A percentile compares a stretch with the other conserved stretches of the same genome.
phyloP scores from a whole-genome alignment of 768 basidiomycete species.

The Infundibulicybe gibba region DNA sequence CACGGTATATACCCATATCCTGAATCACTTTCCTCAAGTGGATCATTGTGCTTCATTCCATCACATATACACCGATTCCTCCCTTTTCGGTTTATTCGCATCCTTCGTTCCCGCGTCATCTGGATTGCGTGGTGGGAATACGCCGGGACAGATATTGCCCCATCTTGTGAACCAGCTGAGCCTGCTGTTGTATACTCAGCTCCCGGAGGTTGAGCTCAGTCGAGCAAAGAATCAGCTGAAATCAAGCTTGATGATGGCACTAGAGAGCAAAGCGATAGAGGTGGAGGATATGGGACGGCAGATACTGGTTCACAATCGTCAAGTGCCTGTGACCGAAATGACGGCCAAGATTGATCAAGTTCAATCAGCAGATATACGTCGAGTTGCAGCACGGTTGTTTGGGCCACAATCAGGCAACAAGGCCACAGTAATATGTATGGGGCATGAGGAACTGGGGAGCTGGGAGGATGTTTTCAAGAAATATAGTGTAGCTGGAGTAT shows the following conservation, averaged over 20 bases:
- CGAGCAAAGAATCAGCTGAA: slow-evolving; percentile 96
- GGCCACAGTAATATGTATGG: slow-evolving; percentile 83
- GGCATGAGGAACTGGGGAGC: slow-evolving; percentile 71
- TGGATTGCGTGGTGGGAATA: slow-evolving; percentile 57
- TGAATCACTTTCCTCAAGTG: slow-evolving; percentile 90
- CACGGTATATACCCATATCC: slow-evolving; percentile 93
- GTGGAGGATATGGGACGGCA: slow-evolving; percentile 92
- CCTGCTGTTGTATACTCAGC: slow-evolving; percentile 65
- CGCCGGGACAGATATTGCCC: slow-evolving; percentile 68
- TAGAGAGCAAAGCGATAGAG: slow-evolving; percentile 82
- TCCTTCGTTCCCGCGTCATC: slow-evolving; percentile 70
- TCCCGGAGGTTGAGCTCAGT: slow-evolving; percentile 66
- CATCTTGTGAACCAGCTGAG: slow-evolving; percentile 89
- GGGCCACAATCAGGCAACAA: slow-evolving; percentile 57
- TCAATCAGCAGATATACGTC: slow-evolving; percentile 62
- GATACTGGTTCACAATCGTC: slow-evolving; percentile 83
- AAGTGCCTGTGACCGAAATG: slow-evolving; percentile 90
- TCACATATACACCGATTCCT: slow-evolving; percentile 94
- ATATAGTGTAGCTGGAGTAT: slow-evolving; percentile 56
- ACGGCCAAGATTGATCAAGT: slow-evolving; percentile 79
- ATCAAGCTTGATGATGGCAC: slow-evolving; percentile 88
- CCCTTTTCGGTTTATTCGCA: slow-evolving; percentile 89
- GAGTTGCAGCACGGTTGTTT: slow-evolving; percentile 76
- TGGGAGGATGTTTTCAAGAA: slow-evolving; percentile 61
- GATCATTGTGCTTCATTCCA: slow-evolving; percentile 98